Percentiles rank a stretch among this genome's conserved stretches.
Evolutionary conservation across 139 green algal species (phyloP).

Genomic region (Micromonas commoda): DNA sequence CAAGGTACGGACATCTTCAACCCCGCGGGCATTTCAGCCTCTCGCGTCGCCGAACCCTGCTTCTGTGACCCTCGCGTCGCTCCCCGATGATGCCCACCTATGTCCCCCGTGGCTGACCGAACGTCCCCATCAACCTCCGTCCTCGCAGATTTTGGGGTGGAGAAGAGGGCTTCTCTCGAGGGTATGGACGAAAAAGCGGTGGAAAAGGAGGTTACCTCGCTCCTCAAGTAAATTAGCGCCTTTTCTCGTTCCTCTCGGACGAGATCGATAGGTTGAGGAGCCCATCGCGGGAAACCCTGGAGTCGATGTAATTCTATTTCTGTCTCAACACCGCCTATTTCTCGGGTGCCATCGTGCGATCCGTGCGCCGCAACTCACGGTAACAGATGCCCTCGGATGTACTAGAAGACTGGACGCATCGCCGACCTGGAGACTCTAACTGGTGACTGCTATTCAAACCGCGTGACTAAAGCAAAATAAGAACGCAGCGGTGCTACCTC

Average conservation of each 20-base stretch:
- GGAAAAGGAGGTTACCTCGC: neutral
- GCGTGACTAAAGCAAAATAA: no score
- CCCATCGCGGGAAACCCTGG: no score
- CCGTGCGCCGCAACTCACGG: neutral
- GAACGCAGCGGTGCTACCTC: neutral
- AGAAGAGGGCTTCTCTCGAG: conserved; percentile 21
- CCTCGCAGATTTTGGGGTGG: conserved; percentile 19
- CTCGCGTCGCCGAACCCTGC: no score
- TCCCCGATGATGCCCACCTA: no score
- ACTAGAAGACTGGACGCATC: no score
- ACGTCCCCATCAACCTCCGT: no score
- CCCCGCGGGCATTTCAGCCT: neutral
- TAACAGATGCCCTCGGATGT: neutral
- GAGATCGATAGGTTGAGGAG: neutral
- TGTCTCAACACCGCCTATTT: neutral
- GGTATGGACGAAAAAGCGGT: conserved; percentile 14
- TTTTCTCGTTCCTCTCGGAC: neutral
- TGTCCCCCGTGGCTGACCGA: no score
- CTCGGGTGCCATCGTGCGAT: no score
- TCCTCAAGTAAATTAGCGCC: neutral
- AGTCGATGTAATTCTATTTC: no score
- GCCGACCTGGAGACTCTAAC: no score
- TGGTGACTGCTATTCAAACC: neutral
- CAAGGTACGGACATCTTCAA: conserved; percentile 8
- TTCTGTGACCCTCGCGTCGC: no score